Evolutionary conservation across 345 rosid genomes (phyloP).

Genomic region (Heritiera littoralis): DNA sequence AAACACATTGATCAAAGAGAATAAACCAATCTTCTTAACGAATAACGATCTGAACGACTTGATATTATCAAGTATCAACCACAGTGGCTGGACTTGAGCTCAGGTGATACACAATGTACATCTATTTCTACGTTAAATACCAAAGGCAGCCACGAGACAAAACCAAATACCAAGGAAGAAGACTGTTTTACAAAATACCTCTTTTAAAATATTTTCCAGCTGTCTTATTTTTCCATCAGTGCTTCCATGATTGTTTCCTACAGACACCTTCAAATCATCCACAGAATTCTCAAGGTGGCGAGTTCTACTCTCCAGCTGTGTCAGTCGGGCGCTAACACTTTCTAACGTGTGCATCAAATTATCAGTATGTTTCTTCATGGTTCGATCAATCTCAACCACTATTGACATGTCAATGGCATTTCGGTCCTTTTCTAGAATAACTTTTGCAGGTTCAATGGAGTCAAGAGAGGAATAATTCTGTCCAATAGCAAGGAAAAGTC

Average conservation of each 20-base stretch:
- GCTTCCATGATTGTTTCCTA: conserved; percentile 76
- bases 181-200: conserved; percentile 46
- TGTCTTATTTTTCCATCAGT: conserved; percentile 84
- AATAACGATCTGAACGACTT: neutral
- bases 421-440: conserved; percentile 53
- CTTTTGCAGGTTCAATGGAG: conserved; percentile 58
- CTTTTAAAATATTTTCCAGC: conserved; percentile 75
- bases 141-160: neutral
- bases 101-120: neutral
- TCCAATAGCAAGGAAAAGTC: neutral
- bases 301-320: conserved; percentile 79
- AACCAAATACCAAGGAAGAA: neutral
- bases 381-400: conserved; percentile 65
- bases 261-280: conserved; percentile 78
- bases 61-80: neutral
- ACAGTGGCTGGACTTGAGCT: neutral
- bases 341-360: conserved; percentile 65
- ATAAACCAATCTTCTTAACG: neutral
- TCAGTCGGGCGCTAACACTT: conserved; percentile 72
- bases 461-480: conserved; percentile 76
- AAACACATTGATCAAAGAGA: neutral
- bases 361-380: conserved; percentile 74
- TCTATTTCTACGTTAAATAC: neutral
- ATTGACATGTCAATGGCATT: conserved; percentile 37
- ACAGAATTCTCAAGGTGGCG: conserved; percentile 67